Conservation (phyloP, 108 stramenopile genomes). For the Cyclotella sp. region DNA sequence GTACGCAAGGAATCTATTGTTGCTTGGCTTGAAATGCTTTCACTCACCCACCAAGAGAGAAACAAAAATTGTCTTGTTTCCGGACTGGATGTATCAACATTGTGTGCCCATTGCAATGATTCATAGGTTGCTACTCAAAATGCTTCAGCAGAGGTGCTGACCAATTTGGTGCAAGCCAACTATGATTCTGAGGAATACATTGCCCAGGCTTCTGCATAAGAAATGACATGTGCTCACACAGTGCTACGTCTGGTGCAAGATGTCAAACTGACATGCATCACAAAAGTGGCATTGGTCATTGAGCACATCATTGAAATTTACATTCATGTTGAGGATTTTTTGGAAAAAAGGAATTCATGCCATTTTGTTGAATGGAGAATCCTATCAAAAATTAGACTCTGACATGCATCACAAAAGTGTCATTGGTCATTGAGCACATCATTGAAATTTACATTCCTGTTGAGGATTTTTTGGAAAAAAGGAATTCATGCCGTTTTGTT, state of each 20-base stretch:
- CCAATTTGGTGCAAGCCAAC: conserved; percentile 56
- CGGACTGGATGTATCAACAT: conserved; percentile 59
- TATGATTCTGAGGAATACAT: too few relatives aligned
- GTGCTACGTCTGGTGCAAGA: conserved; percentile 79
- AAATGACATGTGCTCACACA: conserved; percentile 70
- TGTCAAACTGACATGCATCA: conserved; percentile 59
- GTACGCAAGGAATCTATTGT: conserved; percentile 69
- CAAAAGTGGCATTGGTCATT: conserved; percentile 64
- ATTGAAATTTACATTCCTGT: conserved; percentile 31
- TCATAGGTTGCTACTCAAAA: conserved; percentile 69
- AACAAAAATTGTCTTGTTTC: conserved; percentile 39
- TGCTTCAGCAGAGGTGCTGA: conserved; percentile 75
- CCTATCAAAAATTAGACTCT: conserved; percentile 57
- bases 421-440: too few relatives aligned
- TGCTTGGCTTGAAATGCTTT: conserved; percentile 62
- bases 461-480: conserved; percentile 8
- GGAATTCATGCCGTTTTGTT: conserved; percentile 33
- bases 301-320: too few relatives aligned
- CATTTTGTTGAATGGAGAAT: conserved; percentile 69
- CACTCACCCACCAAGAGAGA: conserved; percentile 39
- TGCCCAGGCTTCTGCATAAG: conserved; percentile 48
- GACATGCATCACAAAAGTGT: conserved; percentile 51
- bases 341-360: conserved; percentile 46
- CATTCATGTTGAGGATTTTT: conserved; percentile 58
- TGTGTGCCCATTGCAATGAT: conserved; percentile 74